These are phyloP conservation scores for Schwanniomyces etchellsii DNA, from an alignment of 1,139 yeast species.

Conservation along the genomic window DNA sequence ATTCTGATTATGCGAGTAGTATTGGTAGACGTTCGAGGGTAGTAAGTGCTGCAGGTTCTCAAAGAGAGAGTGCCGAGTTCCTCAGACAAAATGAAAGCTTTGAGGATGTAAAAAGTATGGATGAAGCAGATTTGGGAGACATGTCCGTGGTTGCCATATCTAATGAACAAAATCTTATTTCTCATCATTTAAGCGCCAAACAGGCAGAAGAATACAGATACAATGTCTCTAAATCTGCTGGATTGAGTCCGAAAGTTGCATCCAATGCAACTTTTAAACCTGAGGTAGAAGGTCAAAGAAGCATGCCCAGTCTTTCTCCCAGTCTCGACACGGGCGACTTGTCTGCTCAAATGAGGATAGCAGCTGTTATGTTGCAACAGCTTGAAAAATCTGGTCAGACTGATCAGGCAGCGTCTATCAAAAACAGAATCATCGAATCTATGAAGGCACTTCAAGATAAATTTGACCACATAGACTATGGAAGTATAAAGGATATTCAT, in stretches of 20 bases:
- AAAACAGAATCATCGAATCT: conserved; percentile 72
- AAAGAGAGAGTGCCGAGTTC: conserved; percentile 2
- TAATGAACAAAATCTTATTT: conserved; percentile 10
- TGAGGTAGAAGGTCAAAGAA: background rate
- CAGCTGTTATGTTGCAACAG: conserved; percentile 90
- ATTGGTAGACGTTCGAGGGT: conserved; percentile 2
- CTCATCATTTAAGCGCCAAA: conserved; percentile 9
- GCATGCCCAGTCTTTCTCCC: conserved; percentile 2
- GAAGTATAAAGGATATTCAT: conserved; percentile 16
- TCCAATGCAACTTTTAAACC: background rate
- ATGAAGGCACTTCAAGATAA: conserved; percentile 84
- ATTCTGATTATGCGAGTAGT: background rate
- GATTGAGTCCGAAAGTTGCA: background rate
- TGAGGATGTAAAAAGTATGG: conserved; percentile 5
- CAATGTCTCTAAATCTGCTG: conserved; percentile 2
- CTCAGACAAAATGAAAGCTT: conserved; percentile 3
- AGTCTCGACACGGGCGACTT: conserved; percentile 40
- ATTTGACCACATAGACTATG: conserved; percentile 43
- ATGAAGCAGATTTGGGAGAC: conserved; percentile 59
- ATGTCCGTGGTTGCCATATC: conserved; percentile 43
- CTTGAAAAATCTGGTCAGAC: conserved; percentile 66
- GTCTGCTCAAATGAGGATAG: conserved; percentile 92
- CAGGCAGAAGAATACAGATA: conserved; percentile 5
- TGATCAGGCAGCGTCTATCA: conserved; percentile 70
- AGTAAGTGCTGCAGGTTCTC: conserved; percentile 1